Conservation (phyloP, 2,329 filamentous ascomycete genomes). For the Fonsecaea pedrosoi region DNA sequence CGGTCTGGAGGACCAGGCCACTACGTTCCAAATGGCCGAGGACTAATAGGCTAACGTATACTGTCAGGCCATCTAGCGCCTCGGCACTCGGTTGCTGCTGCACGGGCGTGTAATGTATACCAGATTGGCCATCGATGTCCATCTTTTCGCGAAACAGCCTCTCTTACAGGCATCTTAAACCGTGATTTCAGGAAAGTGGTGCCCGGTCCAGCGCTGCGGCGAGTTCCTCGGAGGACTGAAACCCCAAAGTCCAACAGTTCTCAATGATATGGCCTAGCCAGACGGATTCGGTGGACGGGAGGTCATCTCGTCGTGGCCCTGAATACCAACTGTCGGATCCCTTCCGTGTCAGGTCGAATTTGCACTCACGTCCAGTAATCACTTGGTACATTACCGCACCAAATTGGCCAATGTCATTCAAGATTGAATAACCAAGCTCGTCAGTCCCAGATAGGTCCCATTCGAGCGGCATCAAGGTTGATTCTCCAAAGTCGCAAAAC, state of each 20-base stretch:
- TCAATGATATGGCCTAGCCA: conserved; percentile 43
- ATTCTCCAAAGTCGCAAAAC: conserved; percentile 43
- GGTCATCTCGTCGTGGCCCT: conserved; percentile 39
- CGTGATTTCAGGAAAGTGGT: no score
- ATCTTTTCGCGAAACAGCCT: no score
- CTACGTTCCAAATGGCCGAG: no score
- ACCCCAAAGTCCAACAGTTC: conserved; percentile 40
- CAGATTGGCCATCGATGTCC: no score
- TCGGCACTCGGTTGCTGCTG: no score
- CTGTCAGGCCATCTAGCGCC: no score
- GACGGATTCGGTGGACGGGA: conserved; percentile 40
- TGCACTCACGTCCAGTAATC: conserved; percentile 37
- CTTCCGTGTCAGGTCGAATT: conserved; percentile 40
- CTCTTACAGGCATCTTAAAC: no score
- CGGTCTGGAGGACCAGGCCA: no score
- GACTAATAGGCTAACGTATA: no score
- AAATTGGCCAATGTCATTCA: conserved; percentile 44
- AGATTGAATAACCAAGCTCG: conserved; percentile 42
- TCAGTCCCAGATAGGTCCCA: conserved; percentile 41
- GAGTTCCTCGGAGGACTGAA: conserved; percentile 35
- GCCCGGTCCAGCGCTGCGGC: conserved; percentile 28
- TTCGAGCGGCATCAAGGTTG: conserved; percentile 40
- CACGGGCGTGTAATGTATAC: no score
- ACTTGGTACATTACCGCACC: conserved; percentile 45
- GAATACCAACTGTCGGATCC: conserved; percentile 24